Conservation (phyloP, 805 yeast genomes). For the Myxozyma sirexii region DNA sequence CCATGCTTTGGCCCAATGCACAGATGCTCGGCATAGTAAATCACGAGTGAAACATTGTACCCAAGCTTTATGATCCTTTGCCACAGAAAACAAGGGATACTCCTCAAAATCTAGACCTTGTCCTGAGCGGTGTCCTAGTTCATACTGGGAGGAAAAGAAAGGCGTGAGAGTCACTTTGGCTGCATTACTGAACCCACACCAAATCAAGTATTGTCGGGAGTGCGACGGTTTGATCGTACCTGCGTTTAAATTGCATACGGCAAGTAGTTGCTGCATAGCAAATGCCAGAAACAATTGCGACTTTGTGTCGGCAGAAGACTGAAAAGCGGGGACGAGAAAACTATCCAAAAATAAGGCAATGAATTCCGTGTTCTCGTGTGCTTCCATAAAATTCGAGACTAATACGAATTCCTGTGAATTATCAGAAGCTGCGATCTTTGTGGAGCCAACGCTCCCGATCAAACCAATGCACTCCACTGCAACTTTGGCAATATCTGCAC, state of each 20-base stretch:
- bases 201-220: conserved; percentile 42
- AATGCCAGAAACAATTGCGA: conserved; percentile 81
- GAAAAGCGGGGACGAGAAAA: conserved; percentile 77
- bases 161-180: conserved; percentile 78
- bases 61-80: conserved; percentile 61
- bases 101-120: conserved; percentile 34
- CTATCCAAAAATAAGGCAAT: conserved; percentile 65
- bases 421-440: conserved; percentile 49
- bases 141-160: conserved; percentile 69
- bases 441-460: conserved; percentile 75
- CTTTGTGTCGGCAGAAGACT: conserved; percentile 87
- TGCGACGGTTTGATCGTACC: conserved; percentile 1
- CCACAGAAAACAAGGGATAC: conserved; percentile 65
- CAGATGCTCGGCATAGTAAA: conserved; percentile 51
- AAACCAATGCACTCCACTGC: conserved; percentile 73
- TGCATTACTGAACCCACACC: conserved; percentile 66
- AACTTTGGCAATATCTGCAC: conserved; percentile 51
- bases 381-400: conserved; percentile 63
- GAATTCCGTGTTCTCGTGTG: conserved; percentile 64
- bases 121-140: conserved; percentile 46
- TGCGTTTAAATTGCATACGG: conserved; percentile 56
- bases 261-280: conserved; percentile 84
- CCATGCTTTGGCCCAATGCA: conserved; percentile 33
- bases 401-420: conserved; percentile 52
- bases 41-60: conserved; percentile 68